Base-by-base conservation (phyloP, 2,329 filamentous ascomycete genomes). In the Orbilia ellipsospora region DNA sequence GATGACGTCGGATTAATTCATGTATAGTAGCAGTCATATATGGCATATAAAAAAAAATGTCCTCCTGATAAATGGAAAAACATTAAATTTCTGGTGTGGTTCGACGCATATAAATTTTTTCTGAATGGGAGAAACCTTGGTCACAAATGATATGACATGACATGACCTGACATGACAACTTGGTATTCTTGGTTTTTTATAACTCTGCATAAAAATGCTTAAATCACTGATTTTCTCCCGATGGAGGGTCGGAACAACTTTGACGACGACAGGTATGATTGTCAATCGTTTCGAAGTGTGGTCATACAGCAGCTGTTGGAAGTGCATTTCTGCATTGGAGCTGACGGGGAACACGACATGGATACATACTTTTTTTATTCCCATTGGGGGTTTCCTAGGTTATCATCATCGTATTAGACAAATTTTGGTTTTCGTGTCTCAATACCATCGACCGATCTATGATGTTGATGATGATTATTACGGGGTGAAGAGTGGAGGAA, bases 1-100 rank as follows among this genome's bases (percentile, higher is more conserved):
- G 40, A 72, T 72, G 67, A 72, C 67, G 67, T 72, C 60, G 42
- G 60, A 18, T 18, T 51, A 51, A 44, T 18, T 18, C 15, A 16
- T 28, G 20, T 52, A 52, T 23, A 48, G 3, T 16, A 45, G 4
- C 23, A 23, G 4, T 23, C 23, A 23, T 23, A 23, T 23, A 23
- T 23, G 23, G 23, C 23, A 23, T 23, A 23, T 23, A 23, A 23
- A 23, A 23, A 4, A 2, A 23, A 2, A 23, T 23, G 2, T 23
- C 23, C 23, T 23, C 23, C n/a, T n/a, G 23, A 23, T 23, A 23
- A 2, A 23, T 2, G 2, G 23, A 23, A 23, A 23, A 23, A 2
- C 4, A 23, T 23, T 23, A 23, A 23, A 23, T 23, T 23, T 23
- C 23, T 23, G 23, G 23, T 23, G 23, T 23, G 23, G 23, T 23